These are phyloP conservation scores for Boletellus ananas DNA, from an alignment of 768 basidiomycete genomes.

Conservation along the genomic window DNA sequence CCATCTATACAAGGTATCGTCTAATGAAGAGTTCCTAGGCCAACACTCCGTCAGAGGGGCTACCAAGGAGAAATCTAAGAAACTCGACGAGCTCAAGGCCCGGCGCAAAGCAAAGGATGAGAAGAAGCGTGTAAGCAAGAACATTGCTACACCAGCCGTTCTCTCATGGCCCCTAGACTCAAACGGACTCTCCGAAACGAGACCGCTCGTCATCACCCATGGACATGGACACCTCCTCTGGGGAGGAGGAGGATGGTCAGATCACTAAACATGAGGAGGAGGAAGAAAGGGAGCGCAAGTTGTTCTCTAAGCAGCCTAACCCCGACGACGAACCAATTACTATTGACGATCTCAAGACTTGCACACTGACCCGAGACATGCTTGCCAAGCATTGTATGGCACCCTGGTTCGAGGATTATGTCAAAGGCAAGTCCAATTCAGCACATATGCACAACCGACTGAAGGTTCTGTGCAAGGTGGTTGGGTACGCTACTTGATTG, in stretches of 20 bases:
- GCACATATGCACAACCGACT: background rate
- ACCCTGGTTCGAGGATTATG: conserved; percentile 85
- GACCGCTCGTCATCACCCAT: conserved; percentile 77
- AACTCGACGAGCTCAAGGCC: conserved; percentile 82
- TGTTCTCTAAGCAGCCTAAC: conserved; percentile 42
- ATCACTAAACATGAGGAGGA: conserved; percentile 71
- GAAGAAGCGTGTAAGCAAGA: conserved; percentile 64
- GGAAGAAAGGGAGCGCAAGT: conserved; percentile 58
- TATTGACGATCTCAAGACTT: conserved; percentile 55
- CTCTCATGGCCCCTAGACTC: conserved; percentile 35
- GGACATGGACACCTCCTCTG: conserved; percentile 82
- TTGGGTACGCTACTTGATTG: conserved; percentile 85
- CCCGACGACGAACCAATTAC: conserved; percentile 47
- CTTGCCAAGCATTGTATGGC: conserved; percentile 68
- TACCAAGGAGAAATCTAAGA: conserved; percentile 76
- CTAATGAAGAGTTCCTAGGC: conserved; percentile 40
- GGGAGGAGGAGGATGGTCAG: conserved; percentile 74
- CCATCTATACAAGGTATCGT: conserved; percentile 2
- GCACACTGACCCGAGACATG: conserved; percentile 62
- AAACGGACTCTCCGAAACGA: conserved; percentile 55
- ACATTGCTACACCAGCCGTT: background rate
- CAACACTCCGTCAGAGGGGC: conserved; percentile 70
- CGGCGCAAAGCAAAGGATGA: conserved; percentile 87
- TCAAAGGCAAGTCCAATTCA: conserved; percentile 53
- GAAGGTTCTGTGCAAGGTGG: conserved; percentile 46